Evolutionary conservation across 257 asterid species (phyloP).

Genomic region (Solanum bukasovii): DNA sequence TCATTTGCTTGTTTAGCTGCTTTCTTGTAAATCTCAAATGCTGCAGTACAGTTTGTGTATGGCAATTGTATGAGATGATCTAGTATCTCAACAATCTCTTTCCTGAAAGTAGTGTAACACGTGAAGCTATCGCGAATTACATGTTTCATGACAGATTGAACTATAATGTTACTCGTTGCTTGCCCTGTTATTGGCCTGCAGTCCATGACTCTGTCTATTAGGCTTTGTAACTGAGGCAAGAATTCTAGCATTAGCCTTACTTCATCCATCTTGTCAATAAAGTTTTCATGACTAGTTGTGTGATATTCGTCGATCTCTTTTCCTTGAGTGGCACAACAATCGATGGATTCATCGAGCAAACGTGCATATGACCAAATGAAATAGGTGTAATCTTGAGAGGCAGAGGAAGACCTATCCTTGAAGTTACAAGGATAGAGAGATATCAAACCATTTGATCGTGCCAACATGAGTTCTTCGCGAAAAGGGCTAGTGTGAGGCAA

Average conservation of each 20-base stretch:
- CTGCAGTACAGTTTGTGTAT: constrained; percentile 25
- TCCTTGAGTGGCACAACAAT: constrained; percentile 7
- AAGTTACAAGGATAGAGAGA: constrained; percentile 38
- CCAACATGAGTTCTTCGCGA: constrained; percentile 35
- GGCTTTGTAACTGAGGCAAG: constrained; percentile 52
- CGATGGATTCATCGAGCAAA: constrained; percentile 48
- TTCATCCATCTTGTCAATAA: constrained; percentile 7
- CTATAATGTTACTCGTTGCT: constrained; percentile 31
- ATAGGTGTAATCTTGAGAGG: constrained; percentile 33
- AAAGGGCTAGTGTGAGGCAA: constrained; percentile 21
- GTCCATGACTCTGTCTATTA: constrained; percentile 44
- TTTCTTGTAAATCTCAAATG: constrained; percentile 45
- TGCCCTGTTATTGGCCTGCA: constrained; percentile 39
- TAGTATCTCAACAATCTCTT: constrained; percentile 29
- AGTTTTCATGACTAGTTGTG: background rate
- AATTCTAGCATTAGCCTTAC: constrained; percentile 20
- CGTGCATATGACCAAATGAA: constrained; percentile 51
- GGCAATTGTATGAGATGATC: constrained; percentile 49
- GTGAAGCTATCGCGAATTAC: constrained; percentile 43
- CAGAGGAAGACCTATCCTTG: constrained; percentile 33
- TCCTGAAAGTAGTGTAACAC: constrained; percentile 27
- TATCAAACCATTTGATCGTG: constrained; percentile 21
- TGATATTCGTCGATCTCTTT: background rate
- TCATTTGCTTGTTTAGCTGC: constrained; percentile 43
- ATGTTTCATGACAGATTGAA: constrained; percentile 41